Evolutionary conservation across 805 yeast genomes (phyloP).

Genomic region (Limtongozyma cylindracea): DNA sequence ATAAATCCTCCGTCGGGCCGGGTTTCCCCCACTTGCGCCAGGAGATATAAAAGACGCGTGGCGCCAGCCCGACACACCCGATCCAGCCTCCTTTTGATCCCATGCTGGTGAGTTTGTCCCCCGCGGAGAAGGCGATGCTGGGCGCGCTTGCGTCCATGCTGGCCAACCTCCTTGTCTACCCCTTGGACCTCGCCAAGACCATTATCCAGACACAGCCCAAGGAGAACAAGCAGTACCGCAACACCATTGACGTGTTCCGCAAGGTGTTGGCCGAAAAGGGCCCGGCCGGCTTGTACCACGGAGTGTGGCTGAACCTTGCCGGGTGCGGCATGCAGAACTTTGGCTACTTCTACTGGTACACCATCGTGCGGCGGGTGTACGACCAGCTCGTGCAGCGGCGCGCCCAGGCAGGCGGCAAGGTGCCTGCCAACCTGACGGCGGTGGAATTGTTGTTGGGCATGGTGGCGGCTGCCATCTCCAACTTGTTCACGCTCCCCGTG

Average conservation of each 20-base stretch:
- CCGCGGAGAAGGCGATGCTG: conserved; percentile 55
- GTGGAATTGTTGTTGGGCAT: conserved; percentile 57
- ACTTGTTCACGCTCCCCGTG: conserved; percentile 61
- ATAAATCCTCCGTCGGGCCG: too few species aligned
- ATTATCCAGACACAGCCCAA: conserved; percentile 41
- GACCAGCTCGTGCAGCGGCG: conserved; percentile 11
- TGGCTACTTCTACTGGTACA: conserved; percentile 75
- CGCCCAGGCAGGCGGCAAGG: too few species aligned
- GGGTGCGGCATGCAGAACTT: conserved; percentile 62
- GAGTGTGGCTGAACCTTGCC: conserved; percentile 36
- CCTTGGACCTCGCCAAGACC: conserved; percentile 57
- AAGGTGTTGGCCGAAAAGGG: conserved; percentile 38
- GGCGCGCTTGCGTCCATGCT: conserved; percentile 66
- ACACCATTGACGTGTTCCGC: conserved; percentile 33
- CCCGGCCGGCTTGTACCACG: conserved; percentile 43
- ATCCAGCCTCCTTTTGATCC: too few species aligned
- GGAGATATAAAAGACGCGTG: too few species aligned
- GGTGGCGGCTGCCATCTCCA: conserved; percentile 62
- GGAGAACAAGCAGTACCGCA: conserved; percentile 19
- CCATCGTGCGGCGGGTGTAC: conserved; percentile 35
- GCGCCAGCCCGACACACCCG: too few species aligned
- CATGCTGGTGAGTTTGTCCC: too few species aligned
- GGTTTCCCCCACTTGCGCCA: too few species aligned
- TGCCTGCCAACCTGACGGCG: conserved; percentile 20
- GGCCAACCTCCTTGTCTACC: conserved; percentile 62